Percentiles rank a stretch among this genome's conserved stretches.
These are phyloP conservation scores for Phylloporus rhodoxanthus DNA, from an alignment of 768 basidiomycete genomes.

Conservation along the genomic window DNA sequence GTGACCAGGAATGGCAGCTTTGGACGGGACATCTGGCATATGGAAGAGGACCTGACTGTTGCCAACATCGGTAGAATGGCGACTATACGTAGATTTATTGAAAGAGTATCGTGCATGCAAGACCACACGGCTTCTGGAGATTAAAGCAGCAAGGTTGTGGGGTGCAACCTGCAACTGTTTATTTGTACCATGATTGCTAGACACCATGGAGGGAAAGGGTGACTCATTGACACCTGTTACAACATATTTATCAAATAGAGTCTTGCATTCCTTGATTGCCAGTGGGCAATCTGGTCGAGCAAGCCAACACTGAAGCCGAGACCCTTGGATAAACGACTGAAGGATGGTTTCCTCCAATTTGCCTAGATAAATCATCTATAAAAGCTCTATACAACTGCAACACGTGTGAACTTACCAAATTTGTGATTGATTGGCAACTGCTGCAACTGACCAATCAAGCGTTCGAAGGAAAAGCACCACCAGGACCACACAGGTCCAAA, in stretches of 20 bases:
- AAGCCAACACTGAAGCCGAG: neutral
- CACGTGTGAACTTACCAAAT: neutral
- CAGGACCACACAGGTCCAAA: slow-evolving; percentile 36
- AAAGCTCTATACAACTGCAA: no score
- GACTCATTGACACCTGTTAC: no score
- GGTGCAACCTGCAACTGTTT: no score
- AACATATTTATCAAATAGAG: neutral
- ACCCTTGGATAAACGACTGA: neutral
- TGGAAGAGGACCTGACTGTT: neutral
- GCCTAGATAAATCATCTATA: no score
- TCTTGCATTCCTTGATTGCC: neutral
- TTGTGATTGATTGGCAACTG: neutral
- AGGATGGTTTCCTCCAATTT: neutral
- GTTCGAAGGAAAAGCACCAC: slow-evolving; percentile 16
- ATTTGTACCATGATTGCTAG: no score
- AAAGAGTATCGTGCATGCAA: no score
- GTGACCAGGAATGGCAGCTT: no score
- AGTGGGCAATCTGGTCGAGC: neutral
- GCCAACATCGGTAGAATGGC: neutral
- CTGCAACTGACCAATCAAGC: neutral
- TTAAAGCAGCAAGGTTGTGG: no score
- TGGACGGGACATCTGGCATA: neutral
- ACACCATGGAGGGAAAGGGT: no score
- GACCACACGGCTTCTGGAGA: no score
- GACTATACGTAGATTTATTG: no score